Conservation (phyloP, 345 rosid species). For the Eucalyptus cloeziana region DNA sequence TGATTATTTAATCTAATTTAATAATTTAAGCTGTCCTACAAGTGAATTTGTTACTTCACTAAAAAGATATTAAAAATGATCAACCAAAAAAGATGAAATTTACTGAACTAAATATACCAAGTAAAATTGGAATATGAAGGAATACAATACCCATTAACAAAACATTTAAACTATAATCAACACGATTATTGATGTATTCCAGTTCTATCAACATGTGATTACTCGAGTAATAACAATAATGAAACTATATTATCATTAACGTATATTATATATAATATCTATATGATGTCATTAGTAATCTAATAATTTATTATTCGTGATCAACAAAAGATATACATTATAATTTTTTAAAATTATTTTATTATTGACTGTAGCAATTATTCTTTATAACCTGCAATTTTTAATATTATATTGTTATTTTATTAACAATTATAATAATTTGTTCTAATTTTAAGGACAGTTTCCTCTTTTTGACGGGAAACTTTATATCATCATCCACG, state of each 20-base stretch:
- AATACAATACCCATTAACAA: neutral
- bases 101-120: neutral
- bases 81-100: neutral
- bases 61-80: neutral
- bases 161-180: too few relatives aligned
- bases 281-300: neutral
- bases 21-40: neutral
- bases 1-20: neutral
- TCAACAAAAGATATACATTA: neutral
- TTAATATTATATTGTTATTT: neutral
- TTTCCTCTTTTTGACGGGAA: neutral
- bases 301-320: neutral
- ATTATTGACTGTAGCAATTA: neutral
- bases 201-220: neutral
- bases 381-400: neutral
- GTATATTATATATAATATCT: neutral
- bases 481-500: neutral
- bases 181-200: neutral
- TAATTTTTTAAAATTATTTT: neutral
- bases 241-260: neutral
- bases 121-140: neutral
- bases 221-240: neutral
- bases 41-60: neutral
- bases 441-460: neutral
- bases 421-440: neutral